Evolutionary conservation across 2,329 filamentous ascomycete species (phyloP), one percentile per base, ranked within the genome.

Genomic region (Trichoderma guizhouense): DNA sequence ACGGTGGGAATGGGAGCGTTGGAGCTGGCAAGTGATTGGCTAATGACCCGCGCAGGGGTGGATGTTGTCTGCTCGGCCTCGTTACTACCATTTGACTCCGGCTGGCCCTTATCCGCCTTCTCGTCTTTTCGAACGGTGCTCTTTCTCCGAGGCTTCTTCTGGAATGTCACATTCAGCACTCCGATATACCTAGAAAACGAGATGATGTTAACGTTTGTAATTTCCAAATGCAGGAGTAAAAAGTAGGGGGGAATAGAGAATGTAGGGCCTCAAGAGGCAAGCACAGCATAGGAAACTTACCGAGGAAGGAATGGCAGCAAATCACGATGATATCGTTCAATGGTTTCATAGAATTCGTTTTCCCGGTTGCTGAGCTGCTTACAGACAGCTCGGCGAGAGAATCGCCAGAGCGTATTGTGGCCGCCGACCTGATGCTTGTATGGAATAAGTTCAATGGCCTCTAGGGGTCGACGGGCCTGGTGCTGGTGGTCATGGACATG

Each of bases 341-440:
- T 93, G 69, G 92, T 96, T 82, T 99, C 96, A 81, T 99, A 99
- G 80, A 99, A 99, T 82, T 97, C 94, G 82, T 99, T 99, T 80
- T 99, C 96, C 78, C 95, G 89, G 80, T 97, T 99, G 81, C 97
- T 99, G 78, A 99, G 88, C 83, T 98, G 94, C 83, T 99, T 99
- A 86, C 96, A 99, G 12, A 99, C 95, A 71, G 96, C 96, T 77
- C 95, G 90, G 75, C 94, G 91, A 21, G 96, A 98, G 79, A 99
- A 98, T 55, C 95, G 92, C 88, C 97, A 99, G 43, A 99, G 88
- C 0, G 95, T 98, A 7, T 94, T 98, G 81, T 99, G 96, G 0
- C 96, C 96, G 72, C 96, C 96, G 70, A 99, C 96, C 82, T 99
- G 96, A 82, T 99, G 96, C 75, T 94, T 93, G 82, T 98, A 99